phyloP scores from a whole-genome alignment of 2,329 filamentous ascomycete genomes.

The Xylaria sp. region DNA sequence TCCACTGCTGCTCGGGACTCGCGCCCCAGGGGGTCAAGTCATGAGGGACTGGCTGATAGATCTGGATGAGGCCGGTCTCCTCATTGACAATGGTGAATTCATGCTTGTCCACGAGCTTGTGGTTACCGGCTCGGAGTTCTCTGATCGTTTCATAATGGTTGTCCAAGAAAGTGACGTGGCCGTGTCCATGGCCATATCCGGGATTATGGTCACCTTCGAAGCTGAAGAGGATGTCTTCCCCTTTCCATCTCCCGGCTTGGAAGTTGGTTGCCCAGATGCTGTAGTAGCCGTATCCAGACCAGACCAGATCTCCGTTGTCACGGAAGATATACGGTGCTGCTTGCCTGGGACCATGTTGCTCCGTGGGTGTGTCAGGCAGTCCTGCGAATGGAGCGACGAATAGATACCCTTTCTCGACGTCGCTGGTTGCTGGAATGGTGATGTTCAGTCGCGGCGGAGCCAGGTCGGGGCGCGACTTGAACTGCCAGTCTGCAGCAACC shows the following conservation, averaged over 20 bases:
- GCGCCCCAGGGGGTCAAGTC: constrained; percentile 51
- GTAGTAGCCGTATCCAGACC: constrained; percentile 58
- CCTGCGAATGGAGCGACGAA: constrained; percentile 47
- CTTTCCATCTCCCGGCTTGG: constrained; percentile 52
- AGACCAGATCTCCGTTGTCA: constrained; percentile 57
- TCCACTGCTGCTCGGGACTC: constrained; percentile 54
- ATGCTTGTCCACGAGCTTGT: constrained; percentile 55
- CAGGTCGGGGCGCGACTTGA: constrained; percentile 49
- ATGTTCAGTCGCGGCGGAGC: constrained; percentile 49
- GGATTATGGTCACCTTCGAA: constrained; percentile 58
- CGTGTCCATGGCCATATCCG: constrained; percentile 56
- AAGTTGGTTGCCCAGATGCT: constrained; percentile 58
- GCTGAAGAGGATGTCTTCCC: constrained; percentile 54
- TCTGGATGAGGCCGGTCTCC: constrained; percentile 55
- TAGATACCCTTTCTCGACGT: constrained; percentile 47
- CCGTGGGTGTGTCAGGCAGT: constrained; percentile 38
- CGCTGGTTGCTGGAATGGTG: constrained; percentile 45
- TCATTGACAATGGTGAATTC: constrained; percentile 59
- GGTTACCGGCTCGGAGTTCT: constrained; percentile 54
- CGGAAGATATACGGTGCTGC: constrained; percentile 58
- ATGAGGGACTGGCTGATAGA: constrained; percentile 53
- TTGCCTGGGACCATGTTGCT: constrained; percentile 52
- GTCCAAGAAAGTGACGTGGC: constrained; percentile 56
- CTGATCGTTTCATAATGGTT: constrained; percentile 57
- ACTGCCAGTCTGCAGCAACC: constrained; percentile 45